Evolutionary conservation across 2,329 filamentous ascomycete genomes (phyloP).

Genomic region (Colletotrichum destructivum): DNA sequence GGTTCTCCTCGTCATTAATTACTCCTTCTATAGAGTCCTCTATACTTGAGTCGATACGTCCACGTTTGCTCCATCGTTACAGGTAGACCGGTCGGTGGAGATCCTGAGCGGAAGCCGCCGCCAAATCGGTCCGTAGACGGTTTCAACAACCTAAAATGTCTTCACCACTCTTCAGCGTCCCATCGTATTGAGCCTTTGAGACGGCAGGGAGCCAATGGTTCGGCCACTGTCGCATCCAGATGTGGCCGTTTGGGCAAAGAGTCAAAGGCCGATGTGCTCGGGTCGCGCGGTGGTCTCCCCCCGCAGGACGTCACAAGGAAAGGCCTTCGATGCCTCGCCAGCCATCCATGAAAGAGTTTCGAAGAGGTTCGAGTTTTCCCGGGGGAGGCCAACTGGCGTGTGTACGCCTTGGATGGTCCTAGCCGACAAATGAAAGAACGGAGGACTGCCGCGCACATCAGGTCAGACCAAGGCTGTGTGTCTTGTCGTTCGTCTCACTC

Average conservation of each 20-base stretch:
- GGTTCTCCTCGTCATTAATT: neutral
- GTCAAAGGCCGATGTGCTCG: conserved; percentile 11
- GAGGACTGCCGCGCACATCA: too few species aligned
- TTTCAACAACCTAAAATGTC: neutral
- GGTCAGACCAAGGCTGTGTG: conserved; percentile 1
- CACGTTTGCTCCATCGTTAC: neutral
- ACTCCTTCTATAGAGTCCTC: neutral
- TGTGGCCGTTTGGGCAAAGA: neutral
- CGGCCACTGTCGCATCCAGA: conserved; percentile 10
- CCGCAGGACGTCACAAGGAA: conserved; percentile 18
- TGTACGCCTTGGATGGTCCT: conserved; percentile 1
- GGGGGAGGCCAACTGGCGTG: conserved; percentile 18
- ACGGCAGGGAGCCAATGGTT: conserved; percentile 4
- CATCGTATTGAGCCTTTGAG: neutral
- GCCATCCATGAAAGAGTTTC: conserved; percentile 29
- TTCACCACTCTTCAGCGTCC: neutral
- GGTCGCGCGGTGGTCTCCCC: conserved; percentile 2
- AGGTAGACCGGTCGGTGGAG: neutral
- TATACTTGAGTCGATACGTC: conserved; percentile 1
- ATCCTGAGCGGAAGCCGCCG: neutral
- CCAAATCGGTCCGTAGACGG: conserved; percentile 2
- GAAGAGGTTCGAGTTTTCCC: conserved; percentile 33
- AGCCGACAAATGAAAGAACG: neutral
- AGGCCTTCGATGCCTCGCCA: neutral
- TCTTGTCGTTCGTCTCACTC: conserved; percentile 30